Base-by-base conservation (phyloP, 2,329 filamentous ascomycete species). In the Pseudocercospora macadamiae region DNA sequence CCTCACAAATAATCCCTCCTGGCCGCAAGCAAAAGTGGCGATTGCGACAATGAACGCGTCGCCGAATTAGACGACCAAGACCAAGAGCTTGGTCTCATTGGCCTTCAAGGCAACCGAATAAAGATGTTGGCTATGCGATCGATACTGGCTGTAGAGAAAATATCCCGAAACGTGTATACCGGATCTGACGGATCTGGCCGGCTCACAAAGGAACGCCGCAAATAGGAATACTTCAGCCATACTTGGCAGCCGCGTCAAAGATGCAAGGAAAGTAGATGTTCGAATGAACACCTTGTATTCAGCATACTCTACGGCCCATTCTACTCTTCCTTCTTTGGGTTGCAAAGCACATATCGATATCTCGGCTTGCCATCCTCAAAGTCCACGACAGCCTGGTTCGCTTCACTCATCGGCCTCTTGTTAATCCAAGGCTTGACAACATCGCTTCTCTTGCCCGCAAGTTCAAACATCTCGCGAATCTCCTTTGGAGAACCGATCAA, bases 361-460 rank as follows among this genome's bases (percentile, higher is more conserved):
- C 79, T 71, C 42, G 75, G 80, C 71, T 84, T 82, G 1, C 84
- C 85, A 0, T 74, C 72, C 14, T 83, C 80, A 76, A 87, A 80
- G 58, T 87, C 84, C 19, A 86, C 65, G 14, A 87, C 72, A 3
- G 77, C 78, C 69, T 81, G 67, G 71, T 87, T 88, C 1, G 82
- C 82, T 14, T 85, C 80, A 69, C 78, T 81, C 78, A 89, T 79
- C 0, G 80, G 77, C 36, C 81, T 75, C 70, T 79, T 79, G 78
- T 91, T 83, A 34, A 91, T 81, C 82, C 83, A 85, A 1, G 84
- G 79, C 72, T 81, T 79, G 23, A 88, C 74, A n/a, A n/a, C n/a
- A n/a, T n/a, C n/a, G n/a, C 3, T 80, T 78, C 73, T 86, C 57
- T 85, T 79, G 0, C 77, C 84, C 4, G 82, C 85, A 59, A 88